Evolutionary conservation across 2,329 filamentous ascomycete genomes (phyloP).

Genomic region (Aspergillus proliferans): DNA sequence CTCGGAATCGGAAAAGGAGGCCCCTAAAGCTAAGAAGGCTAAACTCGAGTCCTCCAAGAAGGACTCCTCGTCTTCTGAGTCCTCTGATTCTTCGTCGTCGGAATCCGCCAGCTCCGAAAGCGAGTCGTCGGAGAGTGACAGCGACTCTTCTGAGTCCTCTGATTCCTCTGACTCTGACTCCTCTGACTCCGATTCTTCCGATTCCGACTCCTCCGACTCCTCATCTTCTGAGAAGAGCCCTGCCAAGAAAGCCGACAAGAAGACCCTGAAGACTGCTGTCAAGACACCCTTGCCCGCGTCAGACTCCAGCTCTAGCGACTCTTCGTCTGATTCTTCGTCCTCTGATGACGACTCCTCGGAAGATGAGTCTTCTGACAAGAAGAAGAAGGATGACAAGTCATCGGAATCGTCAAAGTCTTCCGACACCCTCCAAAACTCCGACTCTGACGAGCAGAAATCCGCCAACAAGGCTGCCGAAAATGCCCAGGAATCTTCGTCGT

Average conservation of each 20-base stretch:
- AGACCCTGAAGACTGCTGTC: slow-evolving; percentile 26
- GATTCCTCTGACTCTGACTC: slow-evolving; percentile 30
- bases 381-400: slow-evolving; percentile 17
- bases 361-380: slow-evolving; percentile 20
- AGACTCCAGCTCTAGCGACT: slow-evolving; percentile 20
- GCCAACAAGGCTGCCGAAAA: slow-evolving; percentile 19
- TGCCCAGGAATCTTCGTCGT: slow-evolving; percentile 37
- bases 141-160: slow-evolving; percentile 11
- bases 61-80: slow-evolving; percentile 25
- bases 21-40: slow-evolving; percentile 50
- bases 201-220: slow-evolving; percentile 18
- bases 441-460: slow-evolving; percentile 14
- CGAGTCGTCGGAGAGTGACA: slow-evolving; percentile 5
- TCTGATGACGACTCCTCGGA: slow-evolving; percentile 12
- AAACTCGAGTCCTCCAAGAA: slow-evolving; percentile 23
- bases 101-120: no score
- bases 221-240: slow-evolving; percentile 21
- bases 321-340: slow-evolving; percentile 9
- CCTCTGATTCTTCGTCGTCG: slow-evolving; percentile 22
- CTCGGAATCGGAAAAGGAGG: slow-evolving; percentile 43
- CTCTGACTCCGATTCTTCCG: slow-evolving; percentile 30
- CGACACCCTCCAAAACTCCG: slow-evolving; percentile 26
- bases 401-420: slow-evolving; percentile 16
- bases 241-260: slow-evolving; percentile 20
- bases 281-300: slow-evolving; percentile 34